These are phyloP conservation scores for Beauveria brongniartii DNA, from an alignment of 2,329 filamentous ascomycete genomes.

Conservation along the genomic window DNA sequence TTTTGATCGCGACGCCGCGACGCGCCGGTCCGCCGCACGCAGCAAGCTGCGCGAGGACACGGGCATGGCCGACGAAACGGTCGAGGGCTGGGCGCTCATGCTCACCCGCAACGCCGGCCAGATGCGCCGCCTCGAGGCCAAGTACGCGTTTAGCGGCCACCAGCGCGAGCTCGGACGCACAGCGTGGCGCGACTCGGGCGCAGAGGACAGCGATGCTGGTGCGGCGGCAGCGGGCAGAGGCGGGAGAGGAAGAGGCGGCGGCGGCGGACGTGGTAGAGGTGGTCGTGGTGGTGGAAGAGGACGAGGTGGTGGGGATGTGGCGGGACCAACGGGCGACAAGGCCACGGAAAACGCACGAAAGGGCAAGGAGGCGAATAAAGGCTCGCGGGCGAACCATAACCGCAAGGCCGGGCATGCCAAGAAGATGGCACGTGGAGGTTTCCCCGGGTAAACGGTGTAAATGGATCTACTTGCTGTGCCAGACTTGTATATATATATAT, in stretches of 20 bases:
- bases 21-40: slow-evolving; percentile 56
- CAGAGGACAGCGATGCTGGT: slow-evolving; percentile 48
- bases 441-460: slow-evolving; percentile 16
- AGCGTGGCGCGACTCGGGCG: slow-evolving; percentile 53
- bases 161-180: slow-evolving; percentile 60
- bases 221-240: slow-evolving; percentile 25
- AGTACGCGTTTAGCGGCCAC: slow-evolving; percentile 57
- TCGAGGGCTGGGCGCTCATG: slow-evolving; percentile 94
- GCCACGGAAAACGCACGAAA: slow-evolving; percentile 63
- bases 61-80: slow-evolving; percentile 84
- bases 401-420: slow-evolving; percentile 61
- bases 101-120: slow-evolving; percentile 63
- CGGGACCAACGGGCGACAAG: slow-evolving; percentile 58
- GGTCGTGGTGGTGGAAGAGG: slow-evolving; percentile 41
- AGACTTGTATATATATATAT: neutral
- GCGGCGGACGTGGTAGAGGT: slow-evolving; percentile 38
- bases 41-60: slow-evolving; percentile 63
- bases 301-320: slow-evolving; percentile 49
- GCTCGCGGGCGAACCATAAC: slow-evolving; percentile 78
- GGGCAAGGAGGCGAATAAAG: slow-evolving; percentile 75
- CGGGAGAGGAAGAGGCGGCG: slow-evolving; percentile 40
- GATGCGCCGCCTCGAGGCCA: slow-evolving; percentile 61
- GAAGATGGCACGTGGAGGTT: slow-evolving; percentile 52
- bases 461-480: neutral
- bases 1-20: slow-evolving; percentile 65